phyloP scores from a whole-genome alignment of 1,284 basidiomycete species.

The Puccinia polysora region DNA sequence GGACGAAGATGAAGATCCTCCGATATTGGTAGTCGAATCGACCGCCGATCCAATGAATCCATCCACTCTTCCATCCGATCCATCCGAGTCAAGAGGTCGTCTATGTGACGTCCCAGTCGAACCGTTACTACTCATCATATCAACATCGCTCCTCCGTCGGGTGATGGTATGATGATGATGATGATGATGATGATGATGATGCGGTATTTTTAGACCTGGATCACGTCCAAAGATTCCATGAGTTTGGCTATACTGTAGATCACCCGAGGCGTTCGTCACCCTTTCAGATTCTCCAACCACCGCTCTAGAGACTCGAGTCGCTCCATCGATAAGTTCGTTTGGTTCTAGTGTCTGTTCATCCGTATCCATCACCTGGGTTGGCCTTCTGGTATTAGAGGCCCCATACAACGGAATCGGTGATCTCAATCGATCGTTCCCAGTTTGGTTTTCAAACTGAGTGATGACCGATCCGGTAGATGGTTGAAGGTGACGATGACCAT shows the following conservation, averaged over 20 bases:
- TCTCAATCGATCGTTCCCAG: background rate
- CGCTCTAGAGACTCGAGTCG: background rate
- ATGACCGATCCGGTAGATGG: background rate
- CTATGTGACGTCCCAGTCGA: background rate
- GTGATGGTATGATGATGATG: constrained; percentile 3
- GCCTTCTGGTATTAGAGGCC: background rate
- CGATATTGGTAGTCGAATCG: no score
- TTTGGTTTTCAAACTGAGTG: background rate
- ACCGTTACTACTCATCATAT: constrained; percentile 4
- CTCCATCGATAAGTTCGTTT: background rate
- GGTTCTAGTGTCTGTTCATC: background rate
- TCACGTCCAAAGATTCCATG: background rate
- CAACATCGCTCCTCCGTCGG: constrained; percentile 12
- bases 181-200: background rate
- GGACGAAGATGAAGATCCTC: background rate
- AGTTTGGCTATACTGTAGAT: no score
- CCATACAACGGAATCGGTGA: constrained; percentile 35
- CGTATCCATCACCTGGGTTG: background rate
- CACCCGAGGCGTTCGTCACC: background rate
- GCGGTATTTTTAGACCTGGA: background rate
- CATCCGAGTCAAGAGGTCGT: background rate
- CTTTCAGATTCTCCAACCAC: background rate
- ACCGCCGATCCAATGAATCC: background rate
- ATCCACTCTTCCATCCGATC: background rate
- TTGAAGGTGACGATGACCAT: background rate